A percentile compares a stretch with the other conserved stretches of the same genome.
Conservation (phyloP, 352 stramenopile genomes). For the Phytophthora citricola region DNA sequence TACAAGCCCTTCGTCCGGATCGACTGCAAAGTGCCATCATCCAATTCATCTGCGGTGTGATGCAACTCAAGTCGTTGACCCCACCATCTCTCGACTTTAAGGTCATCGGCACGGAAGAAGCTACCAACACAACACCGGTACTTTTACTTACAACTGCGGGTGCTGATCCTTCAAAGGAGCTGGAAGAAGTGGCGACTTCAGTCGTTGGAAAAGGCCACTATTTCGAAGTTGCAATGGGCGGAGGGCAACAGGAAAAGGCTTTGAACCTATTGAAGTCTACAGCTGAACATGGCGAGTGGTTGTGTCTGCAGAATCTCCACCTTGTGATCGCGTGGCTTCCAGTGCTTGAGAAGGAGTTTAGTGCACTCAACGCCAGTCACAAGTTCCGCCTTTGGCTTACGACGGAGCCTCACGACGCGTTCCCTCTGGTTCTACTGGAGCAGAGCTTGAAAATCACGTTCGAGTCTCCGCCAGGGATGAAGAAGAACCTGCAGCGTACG, state of each 20-base stretch:
- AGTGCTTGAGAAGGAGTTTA: constrained; percentile 92
- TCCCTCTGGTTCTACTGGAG: constrained; percentile 93
- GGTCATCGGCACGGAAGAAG: constrained; percentile 68
- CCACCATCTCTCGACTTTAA: constrained; percentile 86
- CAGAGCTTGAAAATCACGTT: constrained; percentile 95
- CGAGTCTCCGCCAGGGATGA: constrained; percentile 94
- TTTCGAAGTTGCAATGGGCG: constrained; percentile 95
- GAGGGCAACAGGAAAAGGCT: constrained; percentile 93
- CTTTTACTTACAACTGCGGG: constrained; percentile 93
- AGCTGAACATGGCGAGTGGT: constrained; percentile 89
- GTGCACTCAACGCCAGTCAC: constrained; percentile 62
- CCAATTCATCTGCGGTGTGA: constrained; percentile 89
- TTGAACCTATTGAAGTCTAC: constrained; percentile 81
- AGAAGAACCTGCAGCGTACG: constrained; percentile 96
- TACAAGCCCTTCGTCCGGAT: constrained; percentile 92
- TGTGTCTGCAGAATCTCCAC: constrained; percentile 97
- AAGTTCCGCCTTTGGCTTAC: constrained; percentile 97
- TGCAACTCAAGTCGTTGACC: constrained; percentile 89
- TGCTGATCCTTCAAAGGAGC: constrained; percentile 94
- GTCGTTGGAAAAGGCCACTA: constrained; percentile 91
- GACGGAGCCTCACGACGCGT: constrained; percentile 91
- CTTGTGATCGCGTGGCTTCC: constrained; percentile 95
- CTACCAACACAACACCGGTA: constrained; percentile 81
- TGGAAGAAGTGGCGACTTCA: constrained; percentile 90
- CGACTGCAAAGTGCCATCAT: constrained; percentile 90